Evolutionary conservation across 2,329 filamentous ascomycete genomes (phyloP).

Genomic region (Albophoma yamanashiensis): DNA sequence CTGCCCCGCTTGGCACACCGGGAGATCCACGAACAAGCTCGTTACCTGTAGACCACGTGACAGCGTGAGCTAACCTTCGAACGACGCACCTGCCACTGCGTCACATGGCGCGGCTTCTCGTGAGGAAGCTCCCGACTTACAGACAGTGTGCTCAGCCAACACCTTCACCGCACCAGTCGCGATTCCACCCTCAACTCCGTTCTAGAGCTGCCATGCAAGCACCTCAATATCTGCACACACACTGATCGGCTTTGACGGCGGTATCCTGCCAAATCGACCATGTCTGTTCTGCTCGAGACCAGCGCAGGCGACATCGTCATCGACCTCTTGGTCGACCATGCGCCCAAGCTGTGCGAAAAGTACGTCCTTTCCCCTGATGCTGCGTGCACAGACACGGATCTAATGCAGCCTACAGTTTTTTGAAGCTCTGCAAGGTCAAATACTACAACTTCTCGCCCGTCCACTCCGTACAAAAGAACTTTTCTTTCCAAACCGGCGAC

Average conservation of each 20-base stretch:
- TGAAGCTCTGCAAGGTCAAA: conserved; percentile 97
- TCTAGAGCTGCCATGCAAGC: neutral
- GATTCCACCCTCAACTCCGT: neutral
- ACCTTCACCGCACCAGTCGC: neutral
- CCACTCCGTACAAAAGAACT: conserved; percentile 86
- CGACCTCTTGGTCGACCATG: conserved; percentile 80
- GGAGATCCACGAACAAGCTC: neutral
- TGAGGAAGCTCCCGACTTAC: neutral
- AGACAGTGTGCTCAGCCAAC: neutral
- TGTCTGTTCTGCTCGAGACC: conserved; percentile 93
- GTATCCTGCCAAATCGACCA: conserved; percentile 22
- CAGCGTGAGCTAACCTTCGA: neutral
- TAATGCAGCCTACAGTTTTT: conserved; percentile 54
- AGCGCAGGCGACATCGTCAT: conserved; percentile 90
- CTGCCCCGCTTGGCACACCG: neutral
- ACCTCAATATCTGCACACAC: neutral
- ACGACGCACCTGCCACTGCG: neutral
- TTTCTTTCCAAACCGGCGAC: conserved; percentile 93
- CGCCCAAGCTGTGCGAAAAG: conserved; percentile 92
- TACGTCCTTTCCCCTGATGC: conserved; percentile 37
- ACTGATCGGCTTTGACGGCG: neutral
- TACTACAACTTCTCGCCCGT: conserved; percentile 98
- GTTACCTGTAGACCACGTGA: neutral
- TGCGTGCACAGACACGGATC: conserved; percentile 35
- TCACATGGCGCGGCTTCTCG: neutral